Evolutionary conservation across 2,329 filamentous ascomycete genomes (phyloP).

Genomic region (Stagonosporopsis vannaccii): DNA sequence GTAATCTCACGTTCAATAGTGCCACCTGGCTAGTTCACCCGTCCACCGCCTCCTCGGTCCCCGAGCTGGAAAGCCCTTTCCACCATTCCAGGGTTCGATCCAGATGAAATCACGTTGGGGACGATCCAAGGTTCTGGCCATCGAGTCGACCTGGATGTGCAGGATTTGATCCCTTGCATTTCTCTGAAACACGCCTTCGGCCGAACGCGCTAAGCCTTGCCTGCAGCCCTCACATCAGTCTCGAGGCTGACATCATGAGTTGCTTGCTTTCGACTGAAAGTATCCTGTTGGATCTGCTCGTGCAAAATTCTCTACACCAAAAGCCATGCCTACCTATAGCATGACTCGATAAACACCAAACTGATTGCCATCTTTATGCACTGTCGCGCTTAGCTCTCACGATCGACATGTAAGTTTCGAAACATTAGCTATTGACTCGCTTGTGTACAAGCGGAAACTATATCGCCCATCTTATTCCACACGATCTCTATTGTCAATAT

Average conservation of each 20-base stretch:
- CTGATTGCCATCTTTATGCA: neutral
- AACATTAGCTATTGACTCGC: constrained; percentile 11
- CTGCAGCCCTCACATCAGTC: neutral
- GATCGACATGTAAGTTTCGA: constrained; percentile 12
- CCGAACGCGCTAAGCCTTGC: constrained; percentile 7
- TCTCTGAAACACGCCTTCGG: constrained; percentile 16
- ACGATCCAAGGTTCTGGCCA: constrained; percentile 19
- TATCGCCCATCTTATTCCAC: constrained; percentile 14
- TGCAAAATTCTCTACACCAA: neutral
- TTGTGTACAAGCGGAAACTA: constrained; percentile 11
- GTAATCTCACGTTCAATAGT: constrained; percentile 14
- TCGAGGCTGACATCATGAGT: constrained; percentile 5
- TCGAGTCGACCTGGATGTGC: neutral
- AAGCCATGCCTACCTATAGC: neutral
- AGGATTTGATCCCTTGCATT: constrained; percentile 11
- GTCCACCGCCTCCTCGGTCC: neutral
- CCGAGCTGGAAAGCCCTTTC: neutral
- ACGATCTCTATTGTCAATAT: constrained; percentile 8
- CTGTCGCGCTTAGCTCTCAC: neutral
- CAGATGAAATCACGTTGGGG: constrained; percentile 4
- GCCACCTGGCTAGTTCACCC: constrained; percentile 5
- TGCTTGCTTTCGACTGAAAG: neutral
- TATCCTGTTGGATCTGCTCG: neutral
- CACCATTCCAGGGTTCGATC: neutral
- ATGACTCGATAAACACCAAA: neutral